Percentiles rank a stretch among this genome's conserved stretches.
Evolutionary conservation across 805 yeast genomes (phyloP).

Genomic region (Komagataella ulmi): DNA sequence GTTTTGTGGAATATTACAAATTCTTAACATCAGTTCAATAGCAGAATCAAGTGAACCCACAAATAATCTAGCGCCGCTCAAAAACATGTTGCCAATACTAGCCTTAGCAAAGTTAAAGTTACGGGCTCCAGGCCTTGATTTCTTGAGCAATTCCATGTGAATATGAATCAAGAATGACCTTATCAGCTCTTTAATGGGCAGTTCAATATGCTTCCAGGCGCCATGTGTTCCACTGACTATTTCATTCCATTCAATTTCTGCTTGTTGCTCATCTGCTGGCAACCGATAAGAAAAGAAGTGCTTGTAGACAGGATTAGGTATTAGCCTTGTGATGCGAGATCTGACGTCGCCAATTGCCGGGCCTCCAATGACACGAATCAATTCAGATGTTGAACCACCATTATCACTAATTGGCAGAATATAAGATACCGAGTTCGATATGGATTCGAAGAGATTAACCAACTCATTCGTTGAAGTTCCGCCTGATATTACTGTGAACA

Average conservation of each 20-base stretch:
- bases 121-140: conserved; percentile 39
- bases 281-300: conserved; percentile 35
- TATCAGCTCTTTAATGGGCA: conserved; percentile 55
- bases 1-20: conserved; percentile 41
- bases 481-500: conserved; percentile 43
- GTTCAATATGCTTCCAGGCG: conserved; percentile 49
- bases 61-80: conserved; percentile 71
- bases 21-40: conserved; percentile 56
- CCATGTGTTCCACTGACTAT: conserved; percentile 71
- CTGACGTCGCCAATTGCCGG: conserved; percentile 92
- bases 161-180: conserved; percentile 69
- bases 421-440: conserved; percentile 39
- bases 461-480: conserved; percentile 83
- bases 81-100: conserved; percentile 71
- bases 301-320: conserved; percentile 35
- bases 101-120: conserved; percentile 69
- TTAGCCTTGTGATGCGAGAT: conserved; percentile 64
- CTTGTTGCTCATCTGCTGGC: conserved; percentile 30
- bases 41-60: conserved; percentile 80
- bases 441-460: conserved; percentile 37
- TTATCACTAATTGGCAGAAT: conserved; percentile 81
- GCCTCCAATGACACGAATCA: conserved; percentile 78
- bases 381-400: conserved; percentile 91
- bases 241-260: conserved; percentile 60
- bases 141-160: conserved; percentile 62